Conservation (phyloP, 768 basidiomycete genomes). For the Termitomyces sp. region DNA sequence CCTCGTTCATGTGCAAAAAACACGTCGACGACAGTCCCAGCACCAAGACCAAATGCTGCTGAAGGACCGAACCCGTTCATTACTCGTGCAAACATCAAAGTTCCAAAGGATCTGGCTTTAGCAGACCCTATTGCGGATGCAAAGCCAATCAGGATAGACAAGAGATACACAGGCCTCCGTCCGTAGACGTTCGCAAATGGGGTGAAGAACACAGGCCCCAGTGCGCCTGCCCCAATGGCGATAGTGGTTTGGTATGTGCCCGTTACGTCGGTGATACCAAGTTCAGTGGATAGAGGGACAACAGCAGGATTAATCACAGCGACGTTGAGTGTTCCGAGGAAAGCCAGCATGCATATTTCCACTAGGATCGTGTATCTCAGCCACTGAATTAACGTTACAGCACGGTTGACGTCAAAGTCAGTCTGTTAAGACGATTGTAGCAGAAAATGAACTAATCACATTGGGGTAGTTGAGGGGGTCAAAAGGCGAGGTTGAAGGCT, state of each 20-base stretch:
- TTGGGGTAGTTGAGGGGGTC: constrained; percentile 40
- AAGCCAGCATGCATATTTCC: constrained; percentile 29
- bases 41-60: constrained; percentile 31
- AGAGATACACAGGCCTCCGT: constrained; percentile 29
- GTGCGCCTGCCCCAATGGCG: constrained; percentile 29
- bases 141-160: constrained; percentile 27
- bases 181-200: constrained; percentile 38
- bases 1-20: constrained; percentile 34
- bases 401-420: neutral
- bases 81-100: constrained; percentile 27
- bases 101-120: constrained; percentile 26
- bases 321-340: constrained; percentile 32
- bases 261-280: constrained; percentile 28
- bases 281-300: constrained; percentile 31
- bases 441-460: constrained; percentile 12
- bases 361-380: constrained; percentile 27
- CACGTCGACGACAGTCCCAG: constrained; percentile 33
- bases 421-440: neutral
- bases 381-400: constrained; percentile 21
- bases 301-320: constrained; percentile 35
- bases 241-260: constrained; percentile 37
- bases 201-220: constrained; percentile 33
- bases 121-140: constrained; percentile 19
- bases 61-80: constrained; percentile 32
- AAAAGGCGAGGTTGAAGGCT: constrained; percentile 31